Base-by-base conservation (phyloP, 331 rosid species). In the Ulmus americana region DNA sequence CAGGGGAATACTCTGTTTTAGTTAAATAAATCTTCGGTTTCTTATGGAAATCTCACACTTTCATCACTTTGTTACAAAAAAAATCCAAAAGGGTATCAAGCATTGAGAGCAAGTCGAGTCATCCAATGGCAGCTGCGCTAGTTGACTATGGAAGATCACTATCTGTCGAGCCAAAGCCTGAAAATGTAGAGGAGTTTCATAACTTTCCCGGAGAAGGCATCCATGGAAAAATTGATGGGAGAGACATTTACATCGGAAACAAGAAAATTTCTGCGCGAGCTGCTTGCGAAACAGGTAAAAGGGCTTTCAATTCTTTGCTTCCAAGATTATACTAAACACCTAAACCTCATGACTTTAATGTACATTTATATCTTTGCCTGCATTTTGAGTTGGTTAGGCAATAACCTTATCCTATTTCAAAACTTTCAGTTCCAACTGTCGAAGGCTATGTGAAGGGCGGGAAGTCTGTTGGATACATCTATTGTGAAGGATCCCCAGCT, bases 171-270 rank as follows among this genome's bases (percentile, higher is more conserved):
- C 82, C 87, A 45, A 82, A 83, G 46, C 86, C 95, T 5, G 96
- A 92, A 71, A 73, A 62, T 11, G 98, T 92, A 61, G 81, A 69
- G 7, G 86, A 80, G 54, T 92, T 85, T 55, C 75, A 89, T 45
- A 89, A 85, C 48, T 92, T 92, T 67, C 95, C 95, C 0, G 97
- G 98, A 55, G 95, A 87, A 82, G 98, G 98, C 5, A 79, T 92
- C 45, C 65, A 66, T 74, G 98, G 95, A 16, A 89, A 75, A 68
- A 82, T 92, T 58, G 88, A 85, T 2, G 88, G 76, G 38, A 76
- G 71, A 38, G 79, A 80, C 79, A 39, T 92, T 66, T 87, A 85
- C 73, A 81, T 89, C 45, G 97, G 98, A 63, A 92, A 80, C 63
- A 82, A 66, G 73, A 92, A 71, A 73, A 83, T 89, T 43, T 84